Conservation (phyloP, 495 filamentous ascomycete genomes). For the Poronia punctata region DNA sequence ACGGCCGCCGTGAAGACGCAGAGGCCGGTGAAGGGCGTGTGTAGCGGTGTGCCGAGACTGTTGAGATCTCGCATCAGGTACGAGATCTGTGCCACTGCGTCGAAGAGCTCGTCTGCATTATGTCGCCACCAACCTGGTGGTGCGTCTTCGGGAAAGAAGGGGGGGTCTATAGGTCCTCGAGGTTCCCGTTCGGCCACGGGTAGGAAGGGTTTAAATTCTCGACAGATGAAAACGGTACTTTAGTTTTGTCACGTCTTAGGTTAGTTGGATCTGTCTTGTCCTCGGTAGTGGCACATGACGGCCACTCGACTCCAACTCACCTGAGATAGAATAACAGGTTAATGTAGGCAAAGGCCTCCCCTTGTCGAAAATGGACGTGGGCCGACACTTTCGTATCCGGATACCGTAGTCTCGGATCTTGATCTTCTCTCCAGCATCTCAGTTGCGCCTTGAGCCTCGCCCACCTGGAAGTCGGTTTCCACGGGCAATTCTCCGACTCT, state of each 20-base stretch:
- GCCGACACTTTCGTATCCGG: conserved; percentile 2
- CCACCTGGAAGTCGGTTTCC: conserved; percentile 5
- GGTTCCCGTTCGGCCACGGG: conserved; percentile 6
- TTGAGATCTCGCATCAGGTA: conserved; percentile 8
- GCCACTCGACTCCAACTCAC: neutral
- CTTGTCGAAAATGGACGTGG: conserved; percentile 7
- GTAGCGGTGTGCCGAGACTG: neutral
- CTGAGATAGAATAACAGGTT: conserved; percentile 5
- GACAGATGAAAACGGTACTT: conserved; percentile 2
- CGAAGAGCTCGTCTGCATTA: conserved; percentile 5
- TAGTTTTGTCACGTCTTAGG: neutral
- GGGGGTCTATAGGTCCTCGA: conserved; percentile 1
- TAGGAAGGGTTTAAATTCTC: conserved; percentile 4
- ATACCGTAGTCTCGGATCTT: conserved; percentile 4
- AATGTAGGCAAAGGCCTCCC: conserved; percentile 7
- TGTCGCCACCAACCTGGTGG: conserved; percentile 6
- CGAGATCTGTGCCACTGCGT: conserved; percentile 5
- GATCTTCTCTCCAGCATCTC: conserved; percentile 1
- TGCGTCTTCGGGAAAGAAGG: conserved; percentile 2
- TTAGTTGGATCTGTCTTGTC: too few relatives aligned
- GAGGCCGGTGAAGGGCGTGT: conserved; percentile 5
- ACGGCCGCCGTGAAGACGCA: conserved; percentile 9
- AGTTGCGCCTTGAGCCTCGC: conserved; percentile 3
- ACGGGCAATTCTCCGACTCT: conserved; percentile 5
- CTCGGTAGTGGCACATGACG: neutral